A percentile compares a stretch with the other conserved stretches of the same genome.
Conservation (phyloP, 2,329 filamentous ascomycete species). For the Talaromyces funiculosus region DNA sequence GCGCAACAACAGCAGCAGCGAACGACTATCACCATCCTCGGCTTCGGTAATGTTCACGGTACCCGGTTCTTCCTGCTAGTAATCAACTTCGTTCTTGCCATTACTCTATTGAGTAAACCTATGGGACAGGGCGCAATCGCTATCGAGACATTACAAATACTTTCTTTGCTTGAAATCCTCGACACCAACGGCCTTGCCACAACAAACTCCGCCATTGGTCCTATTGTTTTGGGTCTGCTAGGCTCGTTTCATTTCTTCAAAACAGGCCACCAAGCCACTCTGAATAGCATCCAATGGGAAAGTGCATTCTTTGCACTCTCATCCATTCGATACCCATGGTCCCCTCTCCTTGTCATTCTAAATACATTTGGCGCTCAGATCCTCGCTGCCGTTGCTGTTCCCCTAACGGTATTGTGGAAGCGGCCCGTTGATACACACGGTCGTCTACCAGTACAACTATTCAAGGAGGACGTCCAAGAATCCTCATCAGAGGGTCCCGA, state of each 20-base stretch:
- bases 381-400: constrained; percentile 70
- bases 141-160: constrained; percentile 79
- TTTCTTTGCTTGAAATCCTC: constrained; percentile 64
- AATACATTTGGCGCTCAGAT: constrained; percentile 92
- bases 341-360: constrained; percentile 69
- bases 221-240: constrained; percentile 76
- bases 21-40: constrained; percentile 67
- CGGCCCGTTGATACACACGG: constrained; percentile 66
- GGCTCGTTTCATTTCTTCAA: constrained; percentile 97
- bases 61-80: constrained; percentile 82
- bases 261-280: constrained; percentile 87
- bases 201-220: constrained; percentile 65
- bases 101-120: constrained; percentile 81
- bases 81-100: constrained; percentile 68
- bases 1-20: constrained; percentile 29
- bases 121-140: constrained; percentile 85
- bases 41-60: constrained; percentile 90
- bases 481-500: constrained; percentile 8
- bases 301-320: constrained; percentile 83
- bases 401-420: constrained; percentile 84
- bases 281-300: constrained; percentile 93
- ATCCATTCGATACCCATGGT: constrained; percentile 82
- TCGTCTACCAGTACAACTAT: constrained; percentile 17
- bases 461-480: constrained; percentile 18
- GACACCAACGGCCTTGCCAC: constrained; percentile 57